A percentile compares a stretch with the other conserved stretches of the same genome.
These are phyloP conservation scores for Otatea glauca DNA, from an alignment of 176 grass and related monocot genomes.

Conservation along the genomic window DNA sequence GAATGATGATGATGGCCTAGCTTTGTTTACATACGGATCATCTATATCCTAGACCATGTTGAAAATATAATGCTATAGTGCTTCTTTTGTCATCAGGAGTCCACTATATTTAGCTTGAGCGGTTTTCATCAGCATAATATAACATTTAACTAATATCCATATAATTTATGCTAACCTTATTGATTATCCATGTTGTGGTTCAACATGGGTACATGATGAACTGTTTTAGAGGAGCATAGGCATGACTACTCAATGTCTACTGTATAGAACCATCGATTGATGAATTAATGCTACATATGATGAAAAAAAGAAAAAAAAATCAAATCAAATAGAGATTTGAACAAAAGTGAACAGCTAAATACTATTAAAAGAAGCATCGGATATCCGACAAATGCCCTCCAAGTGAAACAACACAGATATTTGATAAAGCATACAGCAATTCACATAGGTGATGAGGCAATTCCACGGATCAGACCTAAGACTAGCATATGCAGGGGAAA, in stretches of 20 bases:
- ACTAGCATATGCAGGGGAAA: background rate
- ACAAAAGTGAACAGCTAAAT: background rate
- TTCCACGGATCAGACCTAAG: background rate
- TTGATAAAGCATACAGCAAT: constrained; percentile 12
- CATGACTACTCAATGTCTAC: constrained; percentile 1
- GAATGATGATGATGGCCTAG: background rate
- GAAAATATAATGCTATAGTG: background rate
- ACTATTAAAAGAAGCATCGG: constrained; percentile 21
- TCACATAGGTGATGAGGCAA: background rate
- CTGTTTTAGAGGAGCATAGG: background rate
- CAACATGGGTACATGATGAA: background rate
- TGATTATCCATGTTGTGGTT: background rate
- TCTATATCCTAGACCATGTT: constrained; percentile 4
- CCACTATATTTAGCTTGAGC: constrained; percentile 8
- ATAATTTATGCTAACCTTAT: background rate
- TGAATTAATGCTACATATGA: constrained; percentile 1
- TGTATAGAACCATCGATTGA: background rate
- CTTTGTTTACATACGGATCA: constrained; percentile 13
- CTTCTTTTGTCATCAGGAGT: background rate
- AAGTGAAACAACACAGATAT: background rate
- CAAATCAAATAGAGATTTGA: constrained; percentile 12
- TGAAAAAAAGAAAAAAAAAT: background rate
- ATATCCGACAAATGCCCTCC: constrained; percentile 21
- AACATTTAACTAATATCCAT: background rate
- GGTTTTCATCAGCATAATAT: background rate